These are phyloP conservation scores for Flaveria linearis DNA, from an alignment of 129 eudicot species.

Conservation along the genomic window DNA sequence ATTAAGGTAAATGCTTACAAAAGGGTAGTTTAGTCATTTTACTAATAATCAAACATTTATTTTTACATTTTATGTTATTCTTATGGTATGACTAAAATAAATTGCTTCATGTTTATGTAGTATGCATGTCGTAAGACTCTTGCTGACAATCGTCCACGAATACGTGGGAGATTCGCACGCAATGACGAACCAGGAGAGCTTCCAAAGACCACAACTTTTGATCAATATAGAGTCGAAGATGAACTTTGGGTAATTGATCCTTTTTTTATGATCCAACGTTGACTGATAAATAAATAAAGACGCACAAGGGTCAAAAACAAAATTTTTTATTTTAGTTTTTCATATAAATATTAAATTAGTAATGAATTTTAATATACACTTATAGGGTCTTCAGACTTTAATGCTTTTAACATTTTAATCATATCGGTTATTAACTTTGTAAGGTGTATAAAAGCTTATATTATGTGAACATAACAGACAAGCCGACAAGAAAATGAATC, in stretches of 20 bases:
- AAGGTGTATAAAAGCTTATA: background rate
- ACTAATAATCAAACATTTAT: background rate
- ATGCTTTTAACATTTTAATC: too few relatives aligned
- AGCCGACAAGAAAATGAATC: constrained; percentile 13
- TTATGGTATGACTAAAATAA: background rate
- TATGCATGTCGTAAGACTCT: constrained; percentile 96
- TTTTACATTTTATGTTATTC: background rate
- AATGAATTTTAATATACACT: too few relatives aligned
- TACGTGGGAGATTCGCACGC: constrained; percentile 97
- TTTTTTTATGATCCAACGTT: too few relatives aligned
- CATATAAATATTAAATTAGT: too few relatives aligned
- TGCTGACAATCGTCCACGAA: constrained; percentile 87
- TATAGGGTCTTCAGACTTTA: too few relatives aligned
- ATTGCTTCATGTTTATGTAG: constrained; percentile 15
- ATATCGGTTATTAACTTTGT: background rate
- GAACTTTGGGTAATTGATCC: constrained; percentile 71
- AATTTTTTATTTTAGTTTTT: too few relatives aligned
- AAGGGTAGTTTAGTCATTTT: constrained; percentile 13
- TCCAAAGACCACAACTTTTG: constrained; percentile 52
- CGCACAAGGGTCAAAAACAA: background rate
- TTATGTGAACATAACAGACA: background rate
- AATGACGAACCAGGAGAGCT: constrained; percentile 78
- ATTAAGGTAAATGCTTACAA: constrained; percentile 57
- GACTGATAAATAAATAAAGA: too few relatives aligned
- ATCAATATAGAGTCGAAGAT: constrained; percentile 64